A percentile compares a stretch with the other conserved stretches of the same genome.
phyloP scores from a whole-genome alignment of 306 rosid species.

The Cucurbita moschata region DNA sequence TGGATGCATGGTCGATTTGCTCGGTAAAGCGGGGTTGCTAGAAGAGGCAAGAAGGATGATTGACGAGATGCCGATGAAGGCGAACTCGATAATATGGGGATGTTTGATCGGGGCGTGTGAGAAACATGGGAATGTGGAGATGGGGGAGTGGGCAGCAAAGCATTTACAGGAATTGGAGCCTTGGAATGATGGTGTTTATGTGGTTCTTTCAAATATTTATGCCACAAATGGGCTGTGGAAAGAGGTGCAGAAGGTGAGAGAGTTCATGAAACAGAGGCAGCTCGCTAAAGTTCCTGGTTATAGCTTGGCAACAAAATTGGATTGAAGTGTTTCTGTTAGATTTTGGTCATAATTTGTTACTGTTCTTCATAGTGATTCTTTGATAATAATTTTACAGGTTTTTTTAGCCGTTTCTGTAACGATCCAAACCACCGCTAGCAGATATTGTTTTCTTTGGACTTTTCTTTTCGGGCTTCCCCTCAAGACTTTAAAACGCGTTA shows the following conservation, averaged over 20 bases:
- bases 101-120: constrained; percentile 75
- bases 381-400: not conserved
- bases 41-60: constrained; percentile 48
- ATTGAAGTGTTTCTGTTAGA: constrained; percentile 13
- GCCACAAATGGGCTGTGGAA: constrained; percentile 60
- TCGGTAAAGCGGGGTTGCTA: constrained; percentile 60
- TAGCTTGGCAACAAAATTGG: constrained; percentile 37
- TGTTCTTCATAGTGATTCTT: not conserved
- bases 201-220: constrained; percentile 59
- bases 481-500: no score
- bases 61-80: constrained; percentile 69
- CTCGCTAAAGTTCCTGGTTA: constrained; percentile 58
- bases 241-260: constrained; percentile 47
- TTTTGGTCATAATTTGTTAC: not conserved
- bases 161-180: constrained; percentile 64
- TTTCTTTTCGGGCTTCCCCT: no score
- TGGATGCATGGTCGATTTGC: constrained; percentile 75
- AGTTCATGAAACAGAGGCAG: constrained; percentile 31
- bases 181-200: constrained; percentile 58
- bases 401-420: not conserved
- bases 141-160: constrained; percentile 72
- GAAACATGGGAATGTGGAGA: constrained; percentile 53
- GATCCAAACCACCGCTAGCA: no score
- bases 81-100: constrained; percentile 61
- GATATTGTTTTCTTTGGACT: no score